Conservation (phyloP, 2,329 filamentous ascomycete species). For the Trichoderma oligosporum region DNA sequence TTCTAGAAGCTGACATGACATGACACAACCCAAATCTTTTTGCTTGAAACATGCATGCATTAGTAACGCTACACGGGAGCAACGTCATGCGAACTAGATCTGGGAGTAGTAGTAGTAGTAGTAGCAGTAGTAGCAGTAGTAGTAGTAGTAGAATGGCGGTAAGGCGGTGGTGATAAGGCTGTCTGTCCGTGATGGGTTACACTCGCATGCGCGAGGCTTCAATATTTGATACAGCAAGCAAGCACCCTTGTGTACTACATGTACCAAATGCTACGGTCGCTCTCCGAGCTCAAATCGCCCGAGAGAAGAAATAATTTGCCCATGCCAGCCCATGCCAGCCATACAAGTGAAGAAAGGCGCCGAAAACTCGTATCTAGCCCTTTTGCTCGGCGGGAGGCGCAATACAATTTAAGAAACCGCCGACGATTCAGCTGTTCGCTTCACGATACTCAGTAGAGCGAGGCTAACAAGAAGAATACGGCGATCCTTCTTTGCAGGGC, state of each 20-base stretch:
- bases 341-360: background rate
- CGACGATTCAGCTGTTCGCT: background rate
- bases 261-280: too few relatives aligned
- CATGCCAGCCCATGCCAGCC: too few relatives aligned
- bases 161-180: too few relatives aligned
- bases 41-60: conserved; percentile 5
- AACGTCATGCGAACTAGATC: conserved; percentile 7
- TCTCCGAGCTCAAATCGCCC: too few relatives aligned
- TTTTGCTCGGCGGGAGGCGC: background rate
- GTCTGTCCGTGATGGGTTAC: background rate
- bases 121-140: too few relatives aligned
- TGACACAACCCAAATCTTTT: background rate
- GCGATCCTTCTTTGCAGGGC: background rate
- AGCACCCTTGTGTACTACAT: too few relatives aligned
- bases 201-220: background rate
- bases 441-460: background rate
- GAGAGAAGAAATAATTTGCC: too few relatives aligned
- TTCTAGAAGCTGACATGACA: conserved; percentile 19
- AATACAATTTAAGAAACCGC: background rate
- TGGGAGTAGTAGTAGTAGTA: too few relatives aligned
- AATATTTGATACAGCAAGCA: too few relatives aligned
- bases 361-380: background rate
- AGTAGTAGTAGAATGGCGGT: background rate
- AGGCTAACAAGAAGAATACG: background rate
- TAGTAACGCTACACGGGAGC: background rate